Conservation (phyloP, 768 basidiomycete species). For the Pisolithus tinctorius region DNA sequence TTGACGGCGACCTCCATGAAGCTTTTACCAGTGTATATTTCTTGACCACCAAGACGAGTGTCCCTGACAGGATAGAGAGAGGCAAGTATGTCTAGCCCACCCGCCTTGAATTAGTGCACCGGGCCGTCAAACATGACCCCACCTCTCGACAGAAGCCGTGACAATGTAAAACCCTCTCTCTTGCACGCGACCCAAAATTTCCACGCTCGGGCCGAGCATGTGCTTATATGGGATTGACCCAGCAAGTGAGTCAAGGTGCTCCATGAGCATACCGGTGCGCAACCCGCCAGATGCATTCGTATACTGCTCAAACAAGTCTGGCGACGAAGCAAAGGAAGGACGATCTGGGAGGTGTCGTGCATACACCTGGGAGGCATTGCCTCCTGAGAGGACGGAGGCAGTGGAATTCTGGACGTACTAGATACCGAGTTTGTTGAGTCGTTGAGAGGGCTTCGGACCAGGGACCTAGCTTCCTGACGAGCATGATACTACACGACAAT, state of each 20-base stretch:
- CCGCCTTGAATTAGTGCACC: neutral
- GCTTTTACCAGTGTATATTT: constrained; percentile 68
- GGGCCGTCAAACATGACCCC: constrained; percentile 1
- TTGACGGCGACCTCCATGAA: constrained; percentile 86
- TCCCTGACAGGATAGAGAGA: constrained; percentile 45
- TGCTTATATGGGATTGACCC: constrained; percentile 83
- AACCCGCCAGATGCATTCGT: constrained; percentile 70
- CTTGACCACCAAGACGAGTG: constrained; percentile 43
- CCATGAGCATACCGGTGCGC: constrained; percentile 39
- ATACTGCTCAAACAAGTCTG: constrained; percentile 57
- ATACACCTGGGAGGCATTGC: constrained; percentile 35
- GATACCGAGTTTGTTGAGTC: constrained; percentile 17
- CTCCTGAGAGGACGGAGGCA: constrained; percentile 10
- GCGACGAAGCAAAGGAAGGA: constrained; percentile 55
- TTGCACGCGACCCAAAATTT: constrained; percentile 46
- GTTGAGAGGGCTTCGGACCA: constrained; percentile 8
- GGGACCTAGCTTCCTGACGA: constrained; percentile 23
- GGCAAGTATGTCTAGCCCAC: constrained; percentile 61
- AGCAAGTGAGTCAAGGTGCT: constrained; percentile 62
- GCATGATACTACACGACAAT: constrained; percentile 38
- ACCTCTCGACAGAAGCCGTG: constrained; percentile 76
- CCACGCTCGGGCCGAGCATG: constrained; percentile 59
- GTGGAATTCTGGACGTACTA: constrained; percentile 9
- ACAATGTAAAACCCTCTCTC: constrained; percentile 75
- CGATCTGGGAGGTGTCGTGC: constrained; percentile 36